phyloP scores from a whole-genome alignment of 305 asterid species.

The Caryopteris hybrid region DNA sequence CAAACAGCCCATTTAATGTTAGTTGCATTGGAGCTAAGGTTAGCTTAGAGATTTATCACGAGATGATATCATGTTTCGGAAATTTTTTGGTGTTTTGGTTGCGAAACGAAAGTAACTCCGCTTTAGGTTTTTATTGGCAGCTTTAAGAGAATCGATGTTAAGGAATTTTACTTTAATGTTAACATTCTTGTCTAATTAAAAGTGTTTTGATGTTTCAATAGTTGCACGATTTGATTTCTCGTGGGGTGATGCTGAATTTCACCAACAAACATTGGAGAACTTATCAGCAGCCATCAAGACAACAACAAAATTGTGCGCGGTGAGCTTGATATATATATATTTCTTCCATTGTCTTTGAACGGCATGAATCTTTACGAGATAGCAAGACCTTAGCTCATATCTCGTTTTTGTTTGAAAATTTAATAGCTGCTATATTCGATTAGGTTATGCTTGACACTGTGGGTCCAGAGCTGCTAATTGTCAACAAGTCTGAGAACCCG shows the following conservation, averaged over 20 bases:
- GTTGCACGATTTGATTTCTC: slow-evolving; percentile 93
- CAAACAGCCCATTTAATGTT: background rate
- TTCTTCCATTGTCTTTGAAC: background rate
- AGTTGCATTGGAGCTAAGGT: background rate
- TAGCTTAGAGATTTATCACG: background rate
- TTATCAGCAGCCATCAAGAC: slow-evolving; percentile 55
- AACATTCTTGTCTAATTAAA: background rate
- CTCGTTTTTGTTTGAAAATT: background rate
- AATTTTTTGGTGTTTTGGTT: background rate
- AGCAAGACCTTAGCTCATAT: background rate
- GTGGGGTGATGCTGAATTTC: slow-evolving; percentile 71
- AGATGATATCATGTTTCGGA: background rate
- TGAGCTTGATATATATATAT: slow-evolving; percentile 37
- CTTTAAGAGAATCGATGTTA: background rate
- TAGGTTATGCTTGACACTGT: slow-evolving; percentile 92
- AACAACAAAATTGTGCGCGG: slow-evolving; percentile 75
- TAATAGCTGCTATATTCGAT: background rate
- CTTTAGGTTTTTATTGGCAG: background rate
- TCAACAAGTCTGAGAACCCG: slow-evolving; percentile 55
- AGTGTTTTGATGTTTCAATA: slow-evolving; percentile 19
- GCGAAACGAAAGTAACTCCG: background rate
- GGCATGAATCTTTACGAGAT: background rate
- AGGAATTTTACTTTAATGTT: background rate
- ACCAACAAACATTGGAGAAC: slow-evolving; percentile 78
- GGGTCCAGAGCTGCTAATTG: slow-evolving; percentile 84